Evolutionary conservation across 2,329 filamentous ascomycete genomes (phyloP).

Genomic region (Drechslerella dactyloides): DNA sequence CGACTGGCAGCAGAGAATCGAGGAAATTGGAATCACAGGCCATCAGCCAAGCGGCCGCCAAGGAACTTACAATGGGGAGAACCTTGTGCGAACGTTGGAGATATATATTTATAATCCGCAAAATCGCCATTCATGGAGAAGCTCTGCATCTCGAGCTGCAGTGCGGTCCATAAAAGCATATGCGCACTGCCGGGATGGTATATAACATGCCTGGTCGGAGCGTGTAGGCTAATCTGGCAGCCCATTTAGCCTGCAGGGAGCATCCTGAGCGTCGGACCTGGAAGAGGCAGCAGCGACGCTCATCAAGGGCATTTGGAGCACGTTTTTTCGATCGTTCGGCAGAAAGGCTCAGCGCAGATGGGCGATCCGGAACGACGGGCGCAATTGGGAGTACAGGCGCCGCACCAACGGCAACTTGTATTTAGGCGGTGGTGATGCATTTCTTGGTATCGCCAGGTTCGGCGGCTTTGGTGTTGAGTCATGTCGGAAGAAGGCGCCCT

Average conservation of each 20-base stretch:
- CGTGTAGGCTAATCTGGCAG: slow-evolving; percentile 27
- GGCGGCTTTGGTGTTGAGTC: no score
- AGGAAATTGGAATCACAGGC: background rate
- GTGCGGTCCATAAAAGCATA: slow-evolving; percentile 3
- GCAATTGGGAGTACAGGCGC: background rate
- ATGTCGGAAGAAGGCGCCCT: no score
- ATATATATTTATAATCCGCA: background rate
- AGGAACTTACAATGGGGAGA: slow-evolving; percentile 25
- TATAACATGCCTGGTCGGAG: slow-evolving; percentile 7
- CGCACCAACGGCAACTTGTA: background rate
- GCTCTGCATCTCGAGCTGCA: background rate
- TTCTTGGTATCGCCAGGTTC: background rate
- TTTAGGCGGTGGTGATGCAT: background rate
- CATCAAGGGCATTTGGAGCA: slow-evolving; percentile 2
- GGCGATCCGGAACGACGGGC: background rate
- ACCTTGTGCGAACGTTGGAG: slow-evolving; percentile 32
- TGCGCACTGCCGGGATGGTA: background rate
- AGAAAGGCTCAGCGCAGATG: background rate
- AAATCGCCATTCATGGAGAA: background rate
- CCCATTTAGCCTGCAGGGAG: slow-evolving; percentile 27
- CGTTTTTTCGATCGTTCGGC: background rate
- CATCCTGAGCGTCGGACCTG: background rate
- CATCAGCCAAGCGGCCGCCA: slow-evolving; percentile 17
- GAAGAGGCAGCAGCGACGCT: background rate
- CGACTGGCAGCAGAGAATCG: background rate